A percentile compares a stretch with the other conserved stretches of the same genome.
phyloP scores from a whole-genome alignment of 225 moss, liverwort and hornwort species.

The Marchantia polymorpha region DNA sequence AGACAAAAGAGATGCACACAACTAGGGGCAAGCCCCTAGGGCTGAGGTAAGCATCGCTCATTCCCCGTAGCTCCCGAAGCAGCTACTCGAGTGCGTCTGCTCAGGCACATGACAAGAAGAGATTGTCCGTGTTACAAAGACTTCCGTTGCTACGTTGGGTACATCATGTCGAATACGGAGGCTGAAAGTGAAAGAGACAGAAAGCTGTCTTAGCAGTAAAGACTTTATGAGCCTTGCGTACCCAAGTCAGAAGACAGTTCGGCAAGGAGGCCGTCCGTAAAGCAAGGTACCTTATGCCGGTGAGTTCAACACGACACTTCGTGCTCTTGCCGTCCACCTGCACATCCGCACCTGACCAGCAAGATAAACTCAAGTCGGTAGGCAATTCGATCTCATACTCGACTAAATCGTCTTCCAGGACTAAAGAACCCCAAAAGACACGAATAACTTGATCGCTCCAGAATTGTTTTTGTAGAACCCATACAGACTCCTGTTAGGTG shows the following conservation, averaged over 20 bases:
- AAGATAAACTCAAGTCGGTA: background rate
- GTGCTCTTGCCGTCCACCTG: conserved; percentile 2
- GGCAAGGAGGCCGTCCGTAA: background rate
- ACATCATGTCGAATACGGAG: background rate
- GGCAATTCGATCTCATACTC: background rate
- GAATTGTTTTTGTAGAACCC: background rate
- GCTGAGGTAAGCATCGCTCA: background rate
- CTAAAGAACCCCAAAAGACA: background rate
- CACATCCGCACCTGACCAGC: background rate
- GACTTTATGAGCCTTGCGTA: background rate
- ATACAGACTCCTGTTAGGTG: background rate
- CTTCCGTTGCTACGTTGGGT: background rate
- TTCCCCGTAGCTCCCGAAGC: background rate
- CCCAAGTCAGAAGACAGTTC: background rate
- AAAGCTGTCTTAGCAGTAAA: too few relatives aligned
- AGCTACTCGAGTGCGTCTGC: background rate
- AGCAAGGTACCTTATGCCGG: background rate
- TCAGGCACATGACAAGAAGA: conserved; percentile 12
- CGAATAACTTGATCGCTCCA: background rate
- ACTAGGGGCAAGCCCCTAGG: background rate
- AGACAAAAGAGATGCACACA: background rate
- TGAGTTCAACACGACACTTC: background rate
- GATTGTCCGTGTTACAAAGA: background rate
- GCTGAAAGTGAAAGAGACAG: background rate
- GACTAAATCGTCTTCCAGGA: background rate